These are phyloP conservation scores for Metschnikowia colocasiae DNA, from an alignment of 805 yeast genomes.

Conservation along the genomic window DNA sequence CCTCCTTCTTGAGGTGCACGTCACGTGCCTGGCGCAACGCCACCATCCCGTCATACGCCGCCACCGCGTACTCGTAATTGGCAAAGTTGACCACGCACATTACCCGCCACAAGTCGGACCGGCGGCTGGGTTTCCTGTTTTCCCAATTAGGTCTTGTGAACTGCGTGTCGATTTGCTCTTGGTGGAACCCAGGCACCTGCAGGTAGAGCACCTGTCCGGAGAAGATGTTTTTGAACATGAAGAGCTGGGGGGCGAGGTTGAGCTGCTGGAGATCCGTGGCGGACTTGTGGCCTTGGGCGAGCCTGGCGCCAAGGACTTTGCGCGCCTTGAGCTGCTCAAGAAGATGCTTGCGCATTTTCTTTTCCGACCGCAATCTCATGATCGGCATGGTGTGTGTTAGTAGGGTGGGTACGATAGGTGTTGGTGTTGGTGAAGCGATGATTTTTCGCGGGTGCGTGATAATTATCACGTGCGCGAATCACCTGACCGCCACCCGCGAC, in stretches of 20 bases:
- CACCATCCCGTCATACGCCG: slow-evolving; percentile 70
- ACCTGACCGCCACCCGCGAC: no score
- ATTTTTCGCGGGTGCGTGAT: background rate
- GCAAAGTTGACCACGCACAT: slow-evolving; percentile 78
- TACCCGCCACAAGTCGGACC: slow-evolving; percentile 87
- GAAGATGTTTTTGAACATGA: slow-evolving; percentile 77
- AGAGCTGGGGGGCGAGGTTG: slow-evolving; percentile 78
- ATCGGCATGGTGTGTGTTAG: slow-evolving; percentile 30
- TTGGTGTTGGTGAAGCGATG: background rate
- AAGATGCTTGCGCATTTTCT: slow-evolving; percentile 46
- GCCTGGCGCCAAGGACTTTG: slow-evolving; percentile 39
- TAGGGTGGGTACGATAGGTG: no score
- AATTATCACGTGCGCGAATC: background rate
- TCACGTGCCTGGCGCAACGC: slow-evolving; percentile 74
- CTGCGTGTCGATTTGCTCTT: slow-evolving; percentile 61
- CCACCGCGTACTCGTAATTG: slow-evolving; percentile 58
- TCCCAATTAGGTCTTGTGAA: slow-evolving; percentile 87
- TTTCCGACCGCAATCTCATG: slow-evolving; percentile 42
- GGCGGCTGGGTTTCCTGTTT: slow-evolving; percentile 70
- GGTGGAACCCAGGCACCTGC: slow-evolving; percentile 67
- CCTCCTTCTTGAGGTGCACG: slow-evolving; percentile 48
- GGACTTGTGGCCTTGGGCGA: slow-evolving; percentile 38
- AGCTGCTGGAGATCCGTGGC: slow-evolving; percentile 37
- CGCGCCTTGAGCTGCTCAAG: slow-evolving; percentile 44
- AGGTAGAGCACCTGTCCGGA: slow-evolving; percentile 88